Evolutionary conservation across 805 yeast species (phyloP).

Genomic region (Wickerhamiella qilinensis): DNA sequence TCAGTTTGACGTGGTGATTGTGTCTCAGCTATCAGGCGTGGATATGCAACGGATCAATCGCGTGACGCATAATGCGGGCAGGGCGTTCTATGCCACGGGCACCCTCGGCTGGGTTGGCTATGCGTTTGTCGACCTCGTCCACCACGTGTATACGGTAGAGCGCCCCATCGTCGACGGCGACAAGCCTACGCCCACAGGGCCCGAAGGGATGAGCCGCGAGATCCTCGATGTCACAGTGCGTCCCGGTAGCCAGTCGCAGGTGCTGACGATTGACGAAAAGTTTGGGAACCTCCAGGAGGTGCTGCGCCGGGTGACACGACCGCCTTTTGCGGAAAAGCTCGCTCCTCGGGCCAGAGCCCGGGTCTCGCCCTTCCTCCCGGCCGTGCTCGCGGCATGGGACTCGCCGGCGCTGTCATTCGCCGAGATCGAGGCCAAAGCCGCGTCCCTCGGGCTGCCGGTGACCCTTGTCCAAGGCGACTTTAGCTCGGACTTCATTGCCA

Average conservation of each 20-base stretch:
- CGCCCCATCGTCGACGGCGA: conserved; percentile 3
- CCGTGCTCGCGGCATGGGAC: conserved; percentile 41
- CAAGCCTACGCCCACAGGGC: conserved; percentile 36
- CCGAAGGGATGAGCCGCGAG: conserved; percentile 27
- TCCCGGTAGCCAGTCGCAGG: conserved; percentile 24
- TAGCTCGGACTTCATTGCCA: conserved; percentile 18
- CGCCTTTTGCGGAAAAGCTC: conserved; percentile 10
- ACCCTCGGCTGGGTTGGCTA: conserved; percentile 73
- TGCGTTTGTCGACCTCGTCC: conserved; percentile 60
- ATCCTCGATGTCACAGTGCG: conserved; percentile 25
- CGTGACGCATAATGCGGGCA: conserved; percentile 35
- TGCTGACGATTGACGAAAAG: conserved; percentile 19
- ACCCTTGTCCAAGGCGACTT: conserved; percentile 29
- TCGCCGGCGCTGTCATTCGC: conserved; percentile 15
- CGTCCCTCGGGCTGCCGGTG: conserved; percentile 30
- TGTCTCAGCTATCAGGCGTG: conserved; percentile 39
- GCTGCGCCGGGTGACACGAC: conserved; percentile 6
- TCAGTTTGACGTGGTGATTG: conserved; percentile 55
- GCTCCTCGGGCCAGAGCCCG: conserved; percentile 25
- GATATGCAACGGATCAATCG: conserved; percentile 34
- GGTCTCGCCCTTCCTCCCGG: conserved; percentile 42
- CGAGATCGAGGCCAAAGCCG: conserved; percentile 15
- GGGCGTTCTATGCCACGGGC: conserved; percentile 55
- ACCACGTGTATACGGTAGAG: conserved; percentile 30
- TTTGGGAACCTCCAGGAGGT: conserved; percentile 11